A percentile compares a stretch with the other conserved stretches of the same genome.
These are phyloP conservation scores for Auxenochlorella pyrenoidosa DNA, from an alignment of 139 green algal species.

Conservation along the genomic window DNA sequence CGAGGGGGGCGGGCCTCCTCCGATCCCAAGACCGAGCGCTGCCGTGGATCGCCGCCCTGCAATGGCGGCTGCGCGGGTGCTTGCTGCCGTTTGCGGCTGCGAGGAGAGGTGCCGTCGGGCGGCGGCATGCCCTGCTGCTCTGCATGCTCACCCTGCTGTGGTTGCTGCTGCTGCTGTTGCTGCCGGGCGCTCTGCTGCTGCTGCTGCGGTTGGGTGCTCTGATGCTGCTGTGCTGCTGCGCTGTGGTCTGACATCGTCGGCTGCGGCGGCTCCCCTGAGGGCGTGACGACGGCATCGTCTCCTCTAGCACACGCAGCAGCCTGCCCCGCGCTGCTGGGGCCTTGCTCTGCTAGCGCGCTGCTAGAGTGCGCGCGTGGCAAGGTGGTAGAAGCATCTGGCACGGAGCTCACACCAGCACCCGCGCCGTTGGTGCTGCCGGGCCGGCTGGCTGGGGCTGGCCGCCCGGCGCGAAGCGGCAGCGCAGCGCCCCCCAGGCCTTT, in stretches of 20 bases:
- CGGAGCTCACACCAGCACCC: neutral
- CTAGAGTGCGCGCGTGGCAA: conserved; percentile 6
- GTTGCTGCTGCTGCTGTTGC: neutral
- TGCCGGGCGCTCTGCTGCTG: neutral
- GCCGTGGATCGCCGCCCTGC: no score
- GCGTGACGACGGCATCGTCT: neutral
- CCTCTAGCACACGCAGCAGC: neutral
- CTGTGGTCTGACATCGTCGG: neutral
- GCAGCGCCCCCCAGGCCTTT: neutral
- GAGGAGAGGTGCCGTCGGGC: neutral
- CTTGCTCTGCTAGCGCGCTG: neutral
- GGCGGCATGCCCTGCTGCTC: neutral
- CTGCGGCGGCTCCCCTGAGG: neutral
- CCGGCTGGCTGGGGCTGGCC: no score
- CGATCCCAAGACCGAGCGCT: no score
- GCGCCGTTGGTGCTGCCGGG: neutral
- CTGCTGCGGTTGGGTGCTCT: neutral
- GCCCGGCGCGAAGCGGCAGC: neutral
- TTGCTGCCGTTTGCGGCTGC: neutral
- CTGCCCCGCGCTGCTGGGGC: neutral
- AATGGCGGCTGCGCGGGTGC: neutral
- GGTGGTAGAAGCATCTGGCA: neutral
- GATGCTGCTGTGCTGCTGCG: neutral
- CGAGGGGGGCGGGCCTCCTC: no score
- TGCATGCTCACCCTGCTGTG: no score